Base-by-base conservation (phyloP, 2,329 filamentous ascomycete genomes). In the Taxawa tesnikishii region DNA sequence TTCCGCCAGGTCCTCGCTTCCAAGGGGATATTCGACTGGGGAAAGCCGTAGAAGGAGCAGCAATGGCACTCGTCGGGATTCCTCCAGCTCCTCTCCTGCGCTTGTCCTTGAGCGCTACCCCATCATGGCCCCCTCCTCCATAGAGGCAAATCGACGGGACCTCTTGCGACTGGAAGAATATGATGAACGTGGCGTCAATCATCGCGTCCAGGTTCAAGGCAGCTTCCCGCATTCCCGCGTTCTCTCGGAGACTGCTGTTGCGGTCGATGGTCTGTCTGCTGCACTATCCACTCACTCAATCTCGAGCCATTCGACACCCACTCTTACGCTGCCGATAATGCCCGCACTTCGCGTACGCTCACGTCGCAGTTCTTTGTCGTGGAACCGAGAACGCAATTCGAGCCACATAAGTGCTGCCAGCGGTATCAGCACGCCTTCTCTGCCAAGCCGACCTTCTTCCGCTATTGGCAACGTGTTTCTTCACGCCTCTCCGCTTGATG, bases 401-500 rank as follows among this genome's bases (percentile, higher is more conserved):
- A 40, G 37, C 21, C 31, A 41, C n/a, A 35, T 39, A 15, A 44
- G 39, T 23, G 40, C 34, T 12, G 38, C 38, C 10, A 46, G 38
- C 29, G 37, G 32, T 3, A 32, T 37, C 29, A 36, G 33, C 26
- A 19, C 16, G 9, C 15, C 17, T 12, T 13, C 18, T 5, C 13
- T 26, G 3, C n/a, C n/a, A n/a, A n/a, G n/a, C n/a, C 33, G 27
- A 19, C 29, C 28, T 11, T 32, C 21, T n/a, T 27, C 43, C 6
- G 28, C 38, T 10, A 30, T 38, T 4, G 43, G 43, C 29, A 35
- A 40, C 27, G 31, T 47, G 11, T 33, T 38, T 3, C 40, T 45
- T 26, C 43, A 42, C 7, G 35, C 38, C 12, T 54, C 51, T 6
- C 50, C 51, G 8, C 39, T 54, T 3, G 51, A 55, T 24, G 44